These are phyloP conservation scores for Solanum sejunctum DNA, from an alignment of 257 asterid genomes.

Conservation along the genomic window DNA sequence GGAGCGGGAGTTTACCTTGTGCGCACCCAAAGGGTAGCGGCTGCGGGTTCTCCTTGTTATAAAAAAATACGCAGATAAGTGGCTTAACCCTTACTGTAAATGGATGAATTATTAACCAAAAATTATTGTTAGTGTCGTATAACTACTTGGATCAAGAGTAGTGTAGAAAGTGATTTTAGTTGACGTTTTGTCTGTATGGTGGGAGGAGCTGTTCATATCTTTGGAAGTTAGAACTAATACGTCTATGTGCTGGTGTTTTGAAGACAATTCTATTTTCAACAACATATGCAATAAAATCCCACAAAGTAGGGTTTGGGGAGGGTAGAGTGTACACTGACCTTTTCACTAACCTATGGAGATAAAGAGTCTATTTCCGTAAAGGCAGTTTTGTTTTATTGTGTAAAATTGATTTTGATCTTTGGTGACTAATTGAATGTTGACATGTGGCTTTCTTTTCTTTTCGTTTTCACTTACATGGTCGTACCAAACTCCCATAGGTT, in stretches of 20 bases:
- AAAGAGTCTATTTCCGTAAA: no score
- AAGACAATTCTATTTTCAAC: neutral
- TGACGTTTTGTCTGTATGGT: neutral
- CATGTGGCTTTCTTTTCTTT: neutral
- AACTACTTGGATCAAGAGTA: neutral
- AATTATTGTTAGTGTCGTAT: neutral
- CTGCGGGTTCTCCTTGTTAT: no score
- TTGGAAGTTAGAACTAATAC: neutral
- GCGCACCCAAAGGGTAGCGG: no score
- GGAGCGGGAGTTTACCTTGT: no score
- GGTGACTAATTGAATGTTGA: neutral
- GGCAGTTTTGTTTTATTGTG: neutral
- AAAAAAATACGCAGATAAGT: neutral
- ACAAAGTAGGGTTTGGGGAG: no score
- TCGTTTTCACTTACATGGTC: neutral
- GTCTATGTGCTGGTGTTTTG: neutral
- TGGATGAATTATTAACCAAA: neutral
- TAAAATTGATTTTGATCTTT: neutral
- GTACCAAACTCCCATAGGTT: neutral
- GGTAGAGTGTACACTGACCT: no score
- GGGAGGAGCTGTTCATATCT: neutral
- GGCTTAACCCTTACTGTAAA: neutral
- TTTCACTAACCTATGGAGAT: no score
- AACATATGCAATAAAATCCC: no score
- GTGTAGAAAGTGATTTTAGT: neutral